A percentile compares a stretch with the other conserved stretches of the same genome.
These are phyloP conservation scores for Coemansia interrupta DNA, from an alignment of 192 early-diverging fungal species.

Conservation along the genomic window DNA sequence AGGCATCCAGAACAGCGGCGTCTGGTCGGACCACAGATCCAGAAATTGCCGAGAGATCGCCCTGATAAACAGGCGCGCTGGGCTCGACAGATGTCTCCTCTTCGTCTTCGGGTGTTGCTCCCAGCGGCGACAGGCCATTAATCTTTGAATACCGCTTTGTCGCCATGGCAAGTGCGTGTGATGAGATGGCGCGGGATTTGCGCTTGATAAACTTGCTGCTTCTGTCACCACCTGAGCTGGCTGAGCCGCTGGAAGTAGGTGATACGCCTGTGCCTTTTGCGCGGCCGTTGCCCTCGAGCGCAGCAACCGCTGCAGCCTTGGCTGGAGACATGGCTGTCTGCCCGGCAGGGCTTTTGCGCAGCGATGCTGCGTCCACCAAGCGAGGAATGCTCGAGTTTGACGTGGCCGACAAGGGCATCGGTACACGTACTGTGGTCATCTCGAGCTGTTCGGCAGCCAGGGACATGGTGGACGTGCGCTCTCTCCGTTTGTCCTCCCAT, in stretches of 20 bases:
- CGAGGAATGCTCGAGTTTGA: slow-evolving; percentile 10
- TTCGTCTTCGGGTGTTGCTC: neutral
- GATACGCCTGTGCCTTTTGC: no score
- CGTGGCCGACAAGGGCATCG: slow-evolving; percentile 23
- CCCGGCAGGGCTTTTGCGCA: slow-evolving; percentile 3
- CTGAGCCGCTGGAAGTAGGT: no score
- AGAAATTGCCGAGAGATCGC: neutral
- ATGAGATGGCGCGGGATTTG: slow-evolving; percentile 46
- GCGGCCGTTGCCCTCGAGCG: no score
- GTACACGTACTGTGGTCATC: slow-evolving; percentile 10
- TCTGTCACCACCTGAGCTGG: neutral
- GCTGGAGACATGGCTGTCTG: neutral
- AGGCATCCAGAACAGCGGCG: slow-evolving; percentile 3
- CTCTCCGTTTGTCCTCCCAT: slow-evolving; percentile 2
- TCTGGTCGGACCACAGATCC: neutral
- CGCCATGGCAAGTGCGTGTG: slow-evolving; percentile 22
- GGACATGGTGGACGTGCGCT: slow-evolving; percentile 18
- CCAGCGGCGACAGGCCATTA: slow-evolving; percentile 13
- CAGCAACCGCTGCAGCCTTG: no score
- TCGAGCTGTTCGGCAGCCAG: slow-evolving; percentile 8
- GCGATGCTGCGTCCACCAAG: neutral
- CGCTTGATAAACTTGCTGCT: slow-evolving; percentile 47
- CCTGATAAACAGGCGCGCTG: slow-evolving; percentile 5
- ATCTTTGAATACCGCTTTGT: slow-evolving; percentile 24
- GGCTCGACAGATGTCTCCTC: neutral